phyloP scores from a whole-genome alignment of 2,329 filamentous ascomycete genomes.

The Colletotrichum sp. region DNA sequence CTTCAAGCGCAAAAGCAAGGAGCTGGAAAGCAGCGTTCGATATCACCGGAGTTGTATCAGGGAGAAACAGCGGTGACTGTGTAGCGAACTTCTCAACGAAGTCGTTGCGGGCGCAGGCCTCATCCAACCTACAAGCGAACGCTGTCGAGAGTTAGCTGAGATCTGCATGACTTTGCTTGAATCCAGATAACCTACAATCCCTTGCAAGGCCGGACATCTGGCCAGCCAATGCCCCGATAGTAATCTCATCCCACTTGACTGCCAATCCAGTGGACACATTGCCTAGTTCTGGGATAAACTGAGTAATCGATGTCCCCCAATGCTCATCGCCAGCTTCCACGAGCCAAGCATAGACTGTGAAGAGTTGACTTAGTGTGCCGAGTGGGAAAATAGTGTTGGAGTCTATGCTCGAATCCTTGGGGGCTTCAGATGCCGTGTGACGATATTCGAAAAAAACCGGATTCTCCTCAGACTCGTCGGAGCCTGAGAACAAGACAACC shows the following conservation, averaged over 20 bases:
- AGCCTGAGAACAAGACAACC: slow-evolving; percentile 26
- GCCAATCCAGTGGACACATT: not conserved
- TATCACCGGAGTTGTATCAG: slow-evolving; percentile 27
- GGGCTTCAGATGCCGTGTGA: slow-evolving; percentile 21
- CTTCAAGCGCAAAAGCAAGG: slow-evolving; percentile 25
- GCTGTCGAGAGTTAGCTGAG: not conserved
- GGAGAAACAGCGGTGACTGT: slow-evolving; percentile 22
- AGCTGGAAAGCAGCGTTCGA: slow-evolving; percentile 30
- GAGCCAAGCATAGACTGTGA: slow-evolving; percentile 38
- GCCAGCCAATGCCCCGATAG: slow-evolving; percentile 25
- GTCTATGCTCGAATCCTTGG: slow-evolving; percentile 17
- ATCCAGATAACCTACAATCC: slow-evolving; percentile 15
- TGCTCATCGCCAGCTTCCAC: slow-evolving; percentile 27
- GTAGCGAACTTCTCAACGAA: slow-evolving; percentile 20
- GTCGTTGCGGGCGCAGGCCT: slow-evolving; percentile 9
- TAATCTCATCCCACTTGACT: slow-evolving; percentile 26
- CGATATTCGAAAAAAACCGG: slow-evolving; percentile 28
- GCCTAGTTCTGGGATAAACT: slow-evolving; percentile 30
- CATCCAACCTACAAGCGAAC: slow-evolving; percentile 16
- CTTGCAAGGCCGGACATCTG: slow-evolving; percentile 28
- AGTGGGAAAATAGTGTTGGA: slow-evolving; percentile 29
- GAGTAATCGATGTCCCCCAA: slow-evolving; percentile 32
- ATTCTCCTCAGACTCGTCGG: not conserved
- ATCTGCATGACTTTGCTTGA: not conserved
- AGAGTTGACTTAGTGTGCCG: slow-evolving; percentile 34